Evolutionary conservation across 352 stramenopile species (phyloP).

Genomic region (Peronospora belbahrii): DNA sequence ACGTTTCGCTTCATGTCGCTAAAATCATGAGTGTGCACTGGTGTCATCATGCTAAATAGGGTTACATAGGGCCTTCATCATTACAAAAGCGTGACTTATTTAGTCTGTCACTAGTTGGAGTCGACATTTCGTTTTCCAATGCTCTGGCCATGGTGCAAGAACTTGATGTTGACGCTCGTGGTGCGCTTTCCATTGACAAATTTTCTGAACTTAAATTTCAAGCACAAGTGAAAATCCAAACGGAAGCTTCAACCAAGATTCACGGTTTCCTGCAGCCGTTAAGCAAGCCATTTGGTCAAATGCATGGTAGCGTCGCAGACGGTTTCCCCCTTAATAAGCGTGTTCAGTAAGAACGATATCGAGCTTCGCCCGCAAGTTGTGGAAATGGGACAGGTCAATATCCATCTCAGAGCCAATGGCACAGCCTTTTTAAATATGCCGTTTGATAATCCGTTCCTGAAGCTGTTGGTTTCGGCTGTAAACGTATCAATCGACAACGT

Average conservation of each 20-base stretch:
- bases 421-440: slow-evolving; percentile 36
- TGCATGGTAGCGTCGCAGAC: slow-evolving; percentile 2
- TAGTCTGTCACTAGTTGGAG: slow-evolving; percentile 25
- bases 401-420: slow-evolving; percentile 29
- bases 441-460: slow-evolving; percentile 51
- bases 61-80: slow-evolving; percentile 44
- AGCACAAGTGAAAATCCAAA: slow-evolving; percentile 23
- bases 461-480: slow-evolving; percentile 31
- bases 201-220: slow-evolving; percentile 67
- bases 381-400: slow-evolving; percentile 34
- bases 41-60: slow-evolving; percentile 13
- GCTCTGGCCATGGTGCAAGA: slow-evolving; percentile 34
- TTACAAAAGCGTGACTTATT: slow-evolving; percentile 34
- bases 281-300: slow-evolving; percentile 6
- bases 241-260: slow-evolving; percentile 24
- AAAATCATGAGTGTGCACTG: neutral
- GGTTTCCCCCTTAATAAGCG: slow-evolving; percentile 19
- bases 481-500: slow-evolving; percentile 41
- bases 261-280: slow-evolving; percentile 43
- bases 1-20: neutral
- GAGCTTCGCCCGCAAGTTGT: slow-evolving; percentile 38
- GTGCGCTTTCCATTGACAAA: slow-evolving; percentile 44
- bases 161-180: slow-evolving; percentile 27
- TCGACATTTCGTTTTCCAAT: slow-evolving; percentile 45
- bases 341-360: slow-evolving; percentile 33